Percentiles rank a stretch among this genome's conserved stretches.
These are phyloP conservation scores for Paecilomyces niveus DNA, from an alignment of 2,329 filamentous ascomycete species.

Conservation along the genomic window DNA sequence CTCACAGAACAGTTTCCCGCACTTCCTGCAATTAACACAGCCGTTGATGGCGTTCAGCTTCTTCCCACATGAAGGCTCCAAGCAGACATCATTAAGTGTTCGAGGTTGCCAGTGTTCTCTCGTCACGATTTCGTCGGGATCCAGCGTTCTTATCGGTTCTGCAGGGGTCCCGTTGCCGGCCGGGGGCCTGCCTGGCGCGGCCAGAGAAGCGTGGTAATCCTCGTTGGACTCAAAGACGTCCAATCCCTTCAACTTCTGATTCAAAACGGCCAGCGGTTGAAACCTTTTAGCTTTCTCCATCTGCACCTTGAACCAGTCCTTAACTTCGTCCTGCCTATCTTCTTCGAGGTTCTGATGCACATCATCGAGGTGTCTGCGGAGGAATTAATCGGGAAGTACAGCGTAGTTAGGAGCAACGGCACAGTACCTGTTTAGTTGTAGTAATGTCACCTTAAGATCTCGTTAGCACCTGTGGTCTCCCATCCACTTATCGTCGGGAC, in stretches of 20 bases:
- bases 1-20: constrained; percentile 89
- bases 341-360: constrained; percentile 83
- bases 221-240: constrained; percentile 94
- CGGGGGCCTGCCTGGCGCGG: constrained; percentile 27
- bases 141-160: constrained; percentile 41
- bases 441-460: constrained; percentile 65
- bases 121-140: constrained; percentile 86
- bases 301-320: constrained; percentile 94
- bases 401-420: constrained; percentile 1
- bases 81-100: constrained; percentile 68
- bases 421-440: constrained; percentile 75
- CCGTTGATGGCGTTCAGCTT: constrained; percentile 71
- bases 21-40: constrained; percentile 87
- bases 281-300: constrained; percentile 90
- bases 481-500: constrained; percentile 10
- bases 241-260: constrained; percentile 86
- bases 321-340: constrained; percentile 85
- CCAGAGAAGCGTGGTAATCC: constrained; percentile 41
- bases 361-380: constrained; percentile 69
- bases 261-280: constrained; percentile 82
- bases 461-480: constrained; percentile 9
- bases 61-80: constrained; percentile 79
- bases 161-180: constrained; percentile 16
- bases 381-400: constrained; percentile 14
- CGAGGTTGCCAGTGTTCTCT: constrained; percentile 81